Evolutionary conservation across 2,329 filamentous ascomycete genomes (phyloP), one percentile per base, ranked within the genome.

Genomic region (Ceratocystis lukuohia): DNA sequence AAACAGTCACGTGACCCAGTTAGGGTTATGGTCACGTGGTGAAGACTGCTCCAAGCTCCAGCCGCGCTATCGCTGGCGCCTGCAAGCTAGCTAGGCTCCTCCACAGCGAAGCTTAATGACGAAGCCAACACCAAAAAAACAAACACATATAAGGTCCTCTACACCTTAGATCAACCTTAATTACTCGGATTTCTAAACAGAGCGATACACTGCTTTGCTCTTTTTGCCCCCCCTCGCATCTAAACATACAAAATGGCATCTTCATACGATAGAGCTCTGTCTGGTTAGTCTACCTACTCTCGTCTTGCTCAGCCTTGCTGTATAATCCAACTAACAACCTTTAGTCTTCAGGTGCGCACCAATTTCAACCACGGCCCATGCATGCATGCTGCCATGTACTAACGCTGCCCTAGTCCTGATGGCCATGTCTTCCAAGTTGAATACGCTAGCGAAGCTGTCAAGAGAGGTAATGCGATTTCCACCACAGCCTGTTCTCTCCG

Each of bases 361-460:
- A 79, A 41, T 4, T 76, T 41, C 10, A n/a, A 41, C 50, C 3
- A n/a, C 30, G 67, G 65, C 67, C 25, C 33, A 70, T 72, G 80
- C 85, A 76, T 87, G 74, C 46, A 20, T 57, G 17, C 53, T 20
- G 57, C 20, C 74, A 8, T 33, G 41, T 70, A 72, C 80, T 86
- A 77, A 87, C 75, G 48, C n/a, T 61, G 28, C 22, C 61, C 22
- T 74, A 97, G 93, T 84, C 94, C 94, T 74, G 94, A 99, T 80
- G 94, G 94, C 78, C 94, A 99, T 81, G 94, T 99, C 74, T 99
- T 99, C 80, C 94, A 99, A 79, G 94, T 99, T 74, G 94, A 99
- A 83, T 99, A 99, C 84, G 94, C 94, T 66, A 88, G 96, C 71
- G 94, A 99, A 80, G 94, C 94, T 71, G 94, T 99, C 71, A 99